Percentiles rank a stretch among this genome's conserved stretches.
These are phyloP conservation scores for Neurospora tetraspora DNA, from an alignment of 495 filamentous ascomycete species.

Conservation along the genomic window DNA sequence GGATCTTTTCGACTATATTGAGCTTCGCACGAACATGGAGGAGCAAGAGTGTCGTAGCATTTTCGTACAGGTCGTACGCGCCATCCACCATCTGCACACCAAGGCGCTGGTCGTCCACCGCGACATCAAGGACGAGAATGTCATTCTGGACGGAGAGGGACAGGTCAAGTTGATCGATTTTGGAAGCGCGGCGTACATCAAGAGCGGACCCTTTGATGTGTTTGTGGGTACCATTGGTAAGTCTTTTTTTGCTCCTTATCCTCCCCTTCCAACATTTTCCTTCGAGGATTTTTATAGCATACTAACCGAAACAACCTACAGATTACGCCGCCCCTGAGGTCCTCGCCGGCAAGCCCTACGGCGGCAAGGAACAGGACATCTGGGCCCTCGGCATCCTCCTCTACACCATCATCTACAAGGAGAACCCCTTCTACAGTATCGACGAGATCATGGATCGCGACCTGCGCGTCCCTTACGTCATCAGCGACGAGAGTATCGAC, in stretches of 20 bases:
- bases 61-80: conserved; percentile 83
- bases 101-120: conserved; percentile 90
- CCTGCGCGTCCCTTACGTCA: conserved; percentile 78
- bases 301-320: conserved; percentile 24
- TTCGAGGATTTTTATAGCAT: not conserved
- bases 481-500: conserved; percentile 86
- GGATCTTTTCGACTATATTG: conserved; percentile 99
- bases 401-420: conserved; percentile 98
- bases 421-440: conserved; percentile 98
- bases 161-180: conserved; percentile 97
- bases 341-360: conserved; percentile 84
- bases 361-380: conserved; percentile 94
- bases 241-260: conserved; percentile 16
- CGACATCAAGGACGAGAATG: conserved; percentile 98
- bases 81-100: conserved; percentile 83
- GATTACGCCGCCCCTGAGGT: conserved; percentile 98
- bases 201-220: conserved; percentile 95
- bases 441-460: conserved; percentile 99
- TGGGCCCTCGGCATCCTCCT: conserved; percentile 97
- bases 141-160: conserved; percentile 89
- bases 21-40: conserved; percentile 92
- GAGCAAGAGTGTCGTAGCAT: conserved; percentile 90
- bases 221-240: conserved; percentile 97
- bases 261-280: not conserved
- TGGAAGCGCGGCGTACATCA: conserved; percentile 95